Percentiles rank a stretch among this genome's conserved stretches.
Evolutionary conservation across 805 yeast genomes (phyloP).

Genomic region (Candida patagonica): DNA sequence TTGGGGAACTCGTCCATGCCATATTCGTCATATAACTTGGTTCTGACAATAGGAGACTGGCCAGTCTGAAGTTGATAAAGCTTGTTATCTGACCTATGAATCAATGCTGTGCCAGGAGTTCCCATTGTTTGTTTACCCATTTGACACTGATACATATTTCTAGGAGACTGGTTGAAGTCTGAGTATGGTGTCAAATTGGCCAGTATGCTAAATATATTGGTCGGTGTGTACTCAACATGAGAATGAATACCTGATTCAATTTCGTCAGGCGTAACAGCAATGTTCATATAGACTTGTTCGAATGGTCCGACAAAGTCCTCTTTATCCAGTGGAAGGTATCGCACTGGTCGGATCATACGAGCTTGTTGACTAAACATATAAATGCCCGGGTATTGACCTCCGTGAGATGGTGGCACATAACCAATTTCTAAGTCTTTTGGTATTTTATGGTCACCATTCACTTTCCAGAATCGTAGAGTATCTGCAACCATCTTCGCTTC

Average conservation of each 20-base stretch:
- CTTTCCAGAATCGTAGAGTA: conserved; percentile 87
- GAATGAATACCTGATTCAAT: conserved; percentile 72
- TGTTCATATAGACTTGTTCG: conserved; percentile 94
- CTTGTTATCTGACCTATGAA: conserved; percentile 90
- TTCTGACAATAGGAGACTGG: conserved; percentile 94
- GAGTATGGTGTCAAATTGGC: conserved; percentile 98
- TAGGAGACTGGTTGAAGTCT: conserved; percentile 97
- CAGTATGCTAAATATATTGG: conserved; percentile 85
- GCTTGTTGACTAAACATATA: conserved; percentile 86
- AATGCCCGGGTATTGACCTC: conserved; percentile 97
- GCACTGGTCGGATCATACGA: conserved; percentile 93
- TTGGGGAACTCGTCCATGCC: conserved; percentile 99
- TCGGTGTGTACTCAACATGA: conserved; percentile 93
- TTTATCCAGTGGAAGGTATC: conserved; percentile 76
- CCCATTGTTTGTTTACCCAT: conserved; percentile 99
- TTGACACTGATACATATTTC: conserved; percentile 99
- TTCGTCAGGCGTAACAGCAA: conserved; percentile 91
- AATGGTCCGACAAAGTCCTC: conserved; percentile 92
- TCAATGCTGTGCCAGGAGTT: conserved; percentile 94
- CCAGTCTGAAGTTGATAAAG: conserved; percentile 88
- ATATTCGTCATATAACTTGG: conserved; percentile 85
- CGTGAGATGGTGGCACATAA: conserved; percentile 87
- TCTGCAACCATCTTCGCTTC: conserved; percentile 83
- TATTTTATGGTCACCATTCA: conserved; percentile 65
- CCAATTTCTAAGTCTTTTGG: conserved; percentile 90